Evolutionary conservation across 345 rosid genomes (phyloP).

Genomic region (Microthlaspi erraticum): DNA sequence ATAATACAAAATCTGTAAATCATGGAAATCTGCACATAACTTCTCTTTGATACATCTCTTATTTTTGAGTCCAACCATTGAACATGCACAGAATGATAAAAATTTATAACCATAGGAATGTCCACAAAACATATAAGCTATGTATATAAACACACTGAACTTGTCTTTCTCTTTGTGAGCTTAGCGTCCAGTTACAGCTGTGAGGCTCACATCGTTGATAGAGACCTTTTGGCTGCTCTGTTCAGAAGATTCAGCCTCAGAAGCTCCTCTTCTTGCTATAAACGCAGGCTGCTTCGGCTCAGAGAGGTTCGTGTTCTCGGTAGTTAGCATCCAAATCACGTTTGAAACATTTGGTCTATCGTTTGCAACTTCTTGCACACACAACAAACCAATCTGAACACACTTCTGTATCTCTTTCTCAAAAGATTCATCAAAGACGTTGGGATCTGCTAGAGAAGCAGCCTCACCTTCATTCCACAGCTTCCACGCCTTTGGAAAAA

Average conservation of each 20-base stretch:
- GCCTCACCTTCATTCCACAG: slow-evolving; percentile 45
- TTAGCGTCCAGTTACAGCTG: slow-evolving; percentile 41
- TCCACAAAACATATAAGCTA: background rate
- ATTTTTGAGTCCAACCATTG: slow-evolving; percentile 8
- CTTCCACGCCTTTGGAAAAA: slow-evolving; percentile 48
- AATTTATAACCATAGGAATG: background rate
- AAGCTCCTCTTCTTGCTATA: slow-evolving; percentile 29
- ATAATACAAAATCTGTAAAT: slow-evolving; percentile 3
- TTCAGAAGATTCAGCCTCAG: slow-evolving; percentile 40
- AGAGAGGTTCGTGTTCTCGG: slow-evolving; percentile 21
- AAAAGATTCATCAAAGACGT: slow-evolving; percentile 24
- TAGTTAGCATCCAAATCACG: slow-evolving; percentile 44
- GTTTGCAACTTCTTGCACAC: slow-evolving; percentile 48
- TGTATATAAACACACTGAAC: background rate
- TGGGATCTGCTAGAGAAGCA: slow-evolving; percentile 42
- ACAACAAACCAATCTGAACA: slow-evolving; percentile 51
- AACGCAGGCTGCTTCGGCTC: slow-evolving; percentile 42
- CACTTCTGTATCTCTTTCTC: slow-evolving; percentile 43
- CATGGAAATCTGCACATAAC: background rate
- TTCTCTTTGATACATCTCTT: slow-evolving; percentile 8
- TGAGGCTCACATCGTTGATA: slow-evolving; percentile 43
- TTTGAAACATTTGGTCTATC: slow-evolving; percentile 52
- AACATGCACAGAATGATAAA: slow-evolving; percentile 3
- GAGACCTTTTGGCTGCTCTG: slow-evolving; percentile 41
- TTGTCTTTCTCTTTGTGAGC: slow-evolving; percentile 20